phyloP scores from a whole-genome alignment of 495 filamentous ascomycete genomes.

The Cenococcum geophilum region DNA sequence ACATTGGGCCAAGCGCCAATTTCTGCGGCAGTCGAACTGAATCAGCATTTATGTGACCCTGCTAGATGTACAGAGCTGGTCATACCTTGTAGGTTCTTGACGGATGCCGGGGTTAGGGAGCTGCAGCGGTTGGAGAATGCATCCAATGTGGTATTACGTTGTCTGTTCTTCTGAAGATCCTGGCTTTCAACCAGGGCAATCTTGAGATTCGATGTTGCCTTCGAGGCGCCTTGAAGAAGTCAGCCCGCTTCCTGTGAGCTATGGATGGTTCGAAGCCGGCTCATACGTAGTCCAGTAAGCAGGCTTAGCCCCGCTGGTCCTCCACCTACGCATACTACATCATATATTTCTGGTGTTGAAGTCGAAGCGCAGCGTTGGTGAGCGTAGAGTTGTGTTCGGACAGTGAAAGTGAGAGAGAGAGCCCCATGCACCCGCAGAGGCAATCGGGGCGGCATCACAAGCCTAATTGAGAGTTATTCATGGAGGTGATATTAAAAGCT shows the following conservation, averaged over 20 bases:
- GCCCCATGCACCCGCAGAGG: constrained; percentile 7
- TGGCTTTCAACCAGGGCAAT: constrained; percentile 88
- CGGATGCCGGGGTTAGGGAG: constrained; percentile 83
- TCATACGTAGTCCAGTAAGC: constrained; percentile 74
- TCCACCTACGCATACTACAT: constrained; percentile 92
- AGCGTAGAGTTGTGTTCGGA: background rate
- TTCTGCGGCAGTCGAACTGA: constrained; percentile 42
- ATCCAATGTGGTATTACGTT: constrained; percentile 52
- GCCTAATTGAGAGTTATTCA: constrained; percentile 9
- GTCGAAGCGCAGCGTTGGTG: constrained; percentile 23
- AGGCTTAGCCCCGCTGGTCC: constrained; percentile 93
- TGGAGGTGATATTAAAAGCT: background rate
- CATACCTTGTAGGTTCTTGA: constrained; percentile 40
- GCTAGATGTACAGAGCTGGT: background rate
- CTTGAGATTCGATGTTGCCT: constrained; percentile 66
- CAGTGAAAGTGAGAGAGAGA: background rate
- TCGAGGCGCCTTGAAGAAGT: constrained; percentile 51
- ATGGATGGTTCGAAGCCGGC: background rate
- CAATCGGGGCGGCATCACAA: constrained; percentile 29
- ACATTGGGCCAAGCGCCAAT: constrained; percentile 87
- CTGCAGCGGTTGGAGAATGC: constrained; percentile 89
- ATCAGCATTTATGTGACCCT: constrained; percentile 1
- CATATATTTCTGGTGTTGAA: constrained; percentile 60
- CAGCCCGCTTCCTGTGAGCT: background rate
- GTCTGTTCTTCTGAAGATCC: constrained; percentile 60